A percentile compares a stretch with the other conserved stretches of the same genome.
phyloP scores from a whole-genome alignment of 768 basidiomycete species.

The Exsudoporus frostii region DNA sequence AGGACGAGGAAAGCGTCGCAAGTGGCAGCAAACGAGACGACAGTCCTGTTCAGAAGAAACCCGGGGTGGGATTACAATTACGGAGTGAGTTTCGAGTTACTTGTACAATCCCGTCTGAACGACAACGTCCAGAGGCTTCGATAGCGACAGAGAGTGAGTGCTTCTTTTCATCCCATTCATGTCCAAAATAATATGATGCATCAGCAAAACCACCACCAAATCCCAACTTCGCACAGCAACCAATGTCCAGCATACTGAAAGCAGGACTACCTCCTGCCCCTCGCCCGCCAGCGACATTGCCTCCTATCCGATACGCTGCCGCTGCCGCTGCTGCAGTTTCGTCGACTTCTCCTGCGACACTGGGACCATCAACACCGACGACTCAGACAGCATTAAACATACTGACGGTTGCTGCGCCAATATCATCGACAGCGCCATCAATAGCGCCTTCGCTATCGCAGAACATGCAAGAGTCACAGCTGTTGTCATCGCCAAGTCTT shows the following conservation, averaged over 20 bases:
- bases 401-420: slow-evolving; percentile 32
- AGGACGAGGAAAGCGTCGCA: slow-evolving; percentile 72
- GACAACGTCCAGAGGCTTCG: slow-evolving; percentile 54
- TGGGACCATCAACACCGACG: slow-evolving; percentile 29
- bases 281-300: slow-evolving; percentile 52
- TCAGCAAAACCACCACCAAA: slow-evolving; percentile 68
- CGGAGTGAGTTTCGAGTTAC: slow-evolving; percentile 57
- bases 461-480: slow-evolving; percentile 33
- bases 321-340: slow-evolving; percentile 63
- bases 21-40: slow-evolving; percentile 70
- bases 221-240: slow-evolving; percentile 78
- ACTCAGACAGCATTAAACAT: slow-evolving; percentile 37
- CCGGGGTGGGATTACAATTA: slow-evolving; percentile 54
- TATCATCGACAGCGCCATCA: slow-evolving; percentile 39
- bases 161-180: not conserved
- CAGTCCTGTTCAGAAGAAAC: slow-evolving; percentile 80
- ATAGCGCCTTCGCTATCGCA: slow-evolving; percentile 36
- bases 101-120: slow-evolving; percentile 14
- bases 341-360: slow-evolving; percentile 19
- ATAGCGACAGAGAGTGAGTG: slow-evolving; percentile 56
- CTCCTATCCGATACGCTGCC: slow-evolving; percentile 88
- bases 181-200: slow-evolving; percentile 4
- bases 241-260: slow-evolving; percentile 74
- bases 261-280: slow-evolving; percentile 59
- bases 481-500: slow-evolving; percentile 72